Base-by-base conservation (phyloP, 805 yeast genomes). In the Cyberlindnera amylophila region DNA sequence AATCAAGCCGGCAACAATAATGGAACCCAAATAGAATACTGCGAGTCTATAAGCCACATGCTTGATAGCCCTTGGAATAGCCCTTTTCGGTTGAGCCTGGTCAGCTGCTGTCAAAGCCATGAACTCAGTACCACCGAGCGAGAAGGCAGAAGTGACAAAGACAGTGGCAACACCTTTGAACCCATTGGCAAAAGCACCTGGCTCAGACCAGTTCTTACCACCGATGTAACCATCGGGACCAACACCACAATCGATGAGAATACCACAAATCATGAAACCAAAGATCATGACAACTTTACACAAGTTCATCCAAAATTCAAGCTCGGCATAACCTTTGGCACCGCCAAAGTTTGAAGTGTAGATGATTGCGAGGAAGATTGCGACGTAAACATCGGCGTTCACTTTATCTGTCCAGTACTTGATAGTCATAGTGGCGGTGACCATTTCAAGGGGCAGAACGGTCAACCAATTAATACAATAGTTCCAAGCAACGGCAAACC, bases 381-480 rank as follows among this genome's bases (percentile, higher is more conserved):
- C 65, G 15, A 81, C 81, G 60, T 75, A 81, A 5, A 71, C 76
- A 51, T 77, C 82, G 2, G 84, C 66, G 52, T 78, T 72, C 37
- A 79, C 67, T n/a, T 60, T 47, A 4, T 69, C 64, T 12, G 67
- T 67, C 87, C 87, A 81, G 59, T 66, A 80, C 48, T 72, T 64
- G 44, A 81, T 70, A 21, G 85, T 79, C 68, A 78, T 72, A 32
- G 80, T 67, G 15, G 83, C 83, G 18, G 85, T 78, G 23, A 80
- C 83, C 55, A 80, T 67, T 55, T 81, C 86, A 36, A 81, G 67
- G 3, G 85, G 79, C 41, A 81, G 69, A 42, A 78, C 82, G 34
- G 75, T 68, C 50, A 77, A 60, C 82, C 85, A 81, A 59, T 79
- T 81, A 36, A 81, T 63, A 59, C 78, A 76, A 55, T 79, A 81